Evolutionary conservation across 176 grass and related monocot genomes (phyloP).

Genomic region (Triticum turgidum): DNA sequence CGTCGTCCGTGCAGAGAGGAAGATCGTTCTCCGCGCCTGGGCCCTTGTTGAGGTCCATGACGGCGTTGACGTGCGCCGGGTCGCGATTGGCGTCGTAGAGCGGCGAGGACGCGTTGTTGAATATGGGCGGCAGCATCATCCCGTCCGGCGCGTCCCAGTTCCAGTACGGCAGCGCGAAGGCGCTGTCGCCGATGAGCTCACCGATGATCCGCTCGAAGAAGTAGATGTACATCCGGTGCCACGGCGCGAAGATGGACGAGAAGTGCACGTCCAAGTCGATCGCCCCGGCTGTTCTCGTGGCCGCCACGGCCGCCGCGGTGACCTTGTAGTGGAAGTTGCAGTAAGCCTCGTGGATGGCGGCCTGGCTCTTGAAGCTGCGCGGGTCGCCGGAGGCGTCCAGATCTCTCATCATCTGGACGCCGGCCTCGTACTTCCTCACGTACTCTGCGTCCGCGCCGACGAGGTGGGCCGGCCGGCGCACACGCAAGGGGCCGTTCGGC

Average conservation of each 20-base stretch:
- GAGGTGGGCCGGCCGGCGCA: slow-evolving; percentile 7
- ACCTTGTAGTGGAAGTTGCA: slow-evolving; percentile 23
- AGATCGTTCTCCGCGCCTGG: neutral
- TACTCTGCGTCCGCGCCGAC: neutral
- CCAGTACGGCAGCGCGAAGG: slow-evolving; percentile 64
- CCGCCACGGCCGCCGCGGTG: neutral
- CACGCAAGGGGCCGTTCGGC: neutral
- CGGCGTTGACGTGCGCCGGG: neutral
- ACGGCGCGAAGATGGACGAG: slow-evolving; percentile 67
- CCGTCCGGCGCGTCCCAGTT: slow-evolving; percentile 61
- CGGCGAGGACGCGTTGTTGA: slow-evolving; percentile 2
- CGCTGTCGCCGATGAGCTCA: slow-evolving; percentile 39
- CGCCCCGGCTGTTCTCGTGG: neutral
- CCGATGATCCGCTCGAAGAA: slow-evolving; percentile 58
- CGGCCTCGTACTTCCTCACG: slow-evolving; percentile 9
- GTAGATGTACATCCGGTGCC: slow-evolving; percentile 73
- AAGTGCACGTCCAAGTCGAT: slow-evolving; percentile 17
- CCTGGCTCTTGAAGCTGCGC: slow-evolving; percentile 2
- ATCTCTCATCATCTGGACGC: neutral
- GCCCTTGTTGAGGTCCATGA: slow-evolving; percentile 40
- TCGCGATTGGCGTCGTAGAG: slow-evolving; percentile 46
- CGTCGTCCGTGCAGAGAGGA: neutral
- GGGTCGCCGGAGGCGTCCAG: neutral
- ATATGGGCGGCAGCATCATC: slow-evolving; percentile 49
- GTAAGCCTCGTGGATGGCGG: slow-evolving; percentile 15